These are phyloP conservation scores for Solanum virginianum DNA, from an alignment of 257 asterid species.

Conservation along the genomic window DNA sequence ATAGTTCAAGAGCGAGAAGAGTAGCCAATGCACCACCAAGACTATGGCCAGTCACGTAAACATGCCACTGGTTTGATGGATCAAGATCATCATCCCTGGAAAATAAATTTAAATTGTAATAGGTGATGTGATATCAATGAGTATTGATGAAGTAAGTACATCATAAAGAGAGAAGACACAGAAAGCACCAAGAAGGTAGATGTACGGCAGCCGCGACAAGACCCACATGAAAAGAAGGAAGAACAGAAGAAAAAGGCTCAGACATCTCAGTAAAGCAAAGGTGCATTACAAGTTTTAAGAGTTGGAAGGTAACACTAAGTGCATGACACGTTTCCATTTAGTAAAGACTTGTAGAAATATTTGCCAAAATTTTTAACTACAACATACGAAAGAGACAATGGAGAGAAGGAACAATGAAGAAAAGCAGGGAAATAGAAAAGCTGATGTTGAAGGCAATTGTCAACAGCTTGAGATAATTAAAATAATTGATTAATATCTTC, in stretches of 20 bases:
- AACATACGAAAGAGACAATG: neutral
- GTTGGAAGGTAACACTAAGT: neutral
- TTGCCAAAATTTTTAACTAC: neutral
- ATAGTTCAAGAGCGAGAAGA: conserved; percentile 78
- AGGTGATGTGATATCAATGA: neutral
- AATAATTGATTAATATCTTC: neutral
- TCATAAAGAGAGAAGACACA: neutral
- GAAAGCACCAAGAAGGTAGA: neutral
- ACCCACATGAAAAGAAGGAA: neutral
- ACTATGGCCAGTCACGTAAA: conserved; percentile 94
- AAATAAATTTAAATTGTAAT: neutral
- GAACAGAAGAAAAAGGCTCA: neutral
- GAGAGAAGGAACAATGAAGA: neutral
- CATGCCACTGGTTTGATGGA: conserved; percentile 55
- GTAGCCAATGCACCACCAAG: conserved; percentile 99
- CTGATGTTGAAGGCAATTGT: neutral
- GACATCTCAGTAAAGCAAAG: neutral
- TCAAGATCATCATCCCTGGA: conserved; percentile 48
- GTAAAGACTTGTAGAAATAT: neutral
- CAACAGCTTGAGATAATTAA: neutral
- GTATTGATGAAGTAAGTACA: neutral
- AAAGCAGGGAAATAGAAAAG: neutral
- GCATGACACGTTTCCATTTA: neutral
- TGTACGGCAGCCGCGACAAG: neutral
- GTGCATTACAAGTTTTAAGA: neutral